Percentiles rank a stretch among this genome's conserved stretches.
Evolutionary conservation across 1,139 yeast genomes (phyloP).

Genomic region (Yamadazyma epiphylla): DNA sequence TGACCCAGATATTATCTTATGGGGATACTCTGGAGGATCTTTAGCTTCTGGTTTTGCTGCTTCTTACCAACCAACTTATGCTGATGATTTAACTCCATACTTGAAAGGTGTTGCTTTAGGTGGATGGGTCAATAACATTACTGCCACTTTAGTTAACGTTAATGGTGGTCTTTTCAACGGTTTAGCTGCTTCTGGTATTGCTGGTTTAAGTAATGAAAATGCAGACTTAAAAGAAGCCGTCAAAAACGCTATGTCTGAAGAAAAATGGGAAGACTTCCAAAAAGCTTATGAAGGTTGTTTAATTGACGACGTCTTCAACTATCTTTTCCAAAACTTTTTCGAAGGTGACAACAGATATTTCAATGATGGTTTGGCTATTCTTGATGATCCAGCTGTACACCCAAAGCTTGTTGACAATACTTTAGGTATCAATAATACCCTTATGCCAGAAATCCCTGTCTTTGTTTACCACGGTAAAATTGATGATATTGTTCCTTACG

Average conservation of each 20-base stretch:
- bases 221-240: conserved; percentile 14
- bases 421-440: conserved; percentile 14
- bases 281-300: conserved; percentile 15
- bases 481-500: conserved; percentile 27
- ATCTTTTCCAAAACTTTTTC: conserved; percentile 12
- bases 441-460: conserved; percentile 28
- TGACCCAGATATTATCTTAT: conserved; percentile 24
- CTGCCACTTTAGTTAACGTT: conserved; percentile 18
- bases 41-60: conserved; percentile 39
- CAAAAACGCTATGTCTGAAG: conserved; percentile 10
- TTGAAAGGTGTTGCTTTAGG: conserved; percentile 32
- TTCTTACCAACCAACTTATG: conserved; percentile 29
- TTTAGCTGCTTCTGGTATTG: conserved; percentile 22
- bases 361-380: conserved; percentile 14
- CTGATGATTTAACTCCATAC: conserved; percentile 24
- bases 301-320: conserved; percentile 10
- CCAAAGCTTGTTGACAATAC: conserved; percentile 19
- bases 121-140: conserved; percentile 29
- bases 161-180: conserved; percentile 27
- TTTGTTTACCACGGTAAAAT: conserved; percentile 30
- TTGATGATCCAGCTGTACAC: conserved; percentile 12
- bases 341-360: conserved; percentile 15
- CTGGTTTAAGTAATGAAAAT: conserved; percentile 27
- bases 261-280: conserved; percentile 10
- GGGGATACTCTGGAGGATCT: conserved; percentile 43